These are phyloP conservation scores for Lactifluus pinguis DNA, from an alignment of 768 basidiomycete genomes.

Conservation along the genomic window DNA sequence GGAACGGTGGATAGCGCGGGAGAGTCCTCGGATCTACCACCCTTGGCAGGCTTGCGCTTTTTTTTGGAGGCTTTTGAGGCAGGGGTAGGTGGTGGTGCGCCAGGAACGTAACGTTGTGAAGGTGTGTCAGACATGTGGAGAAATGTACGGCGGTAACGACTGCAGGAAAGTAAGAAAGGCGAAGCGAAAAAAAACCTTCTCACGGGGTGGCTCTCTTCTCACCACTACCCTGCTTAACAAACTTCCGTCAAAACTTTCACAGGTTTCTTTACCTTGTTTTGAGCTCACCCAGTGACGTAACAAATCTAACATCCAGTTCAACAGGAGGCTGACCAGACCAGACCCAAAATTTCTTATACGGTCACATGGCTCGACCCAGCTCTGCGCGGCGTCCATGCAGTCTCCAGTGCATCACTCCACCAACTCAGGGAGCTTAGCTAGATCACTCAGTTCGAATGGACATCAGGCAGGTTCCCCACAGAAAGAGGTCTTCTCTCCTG, in stretches of 20 bases:
- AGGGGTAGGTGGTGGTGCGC: slow-evolving; percentile 58
- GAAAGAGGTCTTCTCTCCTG: neutral
- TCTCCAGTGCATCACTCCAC: slow-evolving; percentile 3
- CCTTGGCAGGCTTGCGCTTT: slow-evolving; percentile 55
- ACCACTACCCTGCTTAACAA: too few species aligned
- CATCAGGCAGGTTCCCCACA: slow-evolving; percentile 7
- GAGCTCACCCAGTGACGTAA: neutral
- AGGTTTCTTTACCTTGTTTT: too few species aligned
- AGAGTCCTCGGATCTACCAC: slow-evolving; percentile 27
- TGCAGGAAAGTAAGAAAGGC: neutral
- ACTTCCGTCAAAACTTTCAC: too few species aligned
- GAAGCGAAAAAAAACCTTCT: slow-evolving; percentile 7
- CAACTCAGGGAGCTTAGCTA: neutral
- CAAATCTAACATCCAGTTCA: neutral
- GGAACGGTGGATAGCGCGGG: slow-evolving; percentile 18
- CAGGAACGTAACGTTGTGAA: slow-evolving; percentile 56
- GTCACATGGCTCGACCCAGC: neutral
- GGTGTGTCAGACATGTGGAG: slow-evolving; percentile 30
- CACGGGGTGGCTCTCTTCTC: neutral
- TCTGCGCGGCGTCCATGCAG: neutral
- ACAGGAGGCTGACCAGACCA: slow-evolving; percentile 13
- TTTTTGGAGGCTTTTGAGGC: slow-evolving; percentile 54
- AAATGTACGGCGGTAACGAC: neutral
- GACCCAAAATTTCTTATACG: neutral
- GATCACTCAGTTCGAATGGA: slow-evolving; percentile 17